Conservation (phyloP, 2,329 filamentous ascomycete species). For the Capronia epimyces region DNA sequence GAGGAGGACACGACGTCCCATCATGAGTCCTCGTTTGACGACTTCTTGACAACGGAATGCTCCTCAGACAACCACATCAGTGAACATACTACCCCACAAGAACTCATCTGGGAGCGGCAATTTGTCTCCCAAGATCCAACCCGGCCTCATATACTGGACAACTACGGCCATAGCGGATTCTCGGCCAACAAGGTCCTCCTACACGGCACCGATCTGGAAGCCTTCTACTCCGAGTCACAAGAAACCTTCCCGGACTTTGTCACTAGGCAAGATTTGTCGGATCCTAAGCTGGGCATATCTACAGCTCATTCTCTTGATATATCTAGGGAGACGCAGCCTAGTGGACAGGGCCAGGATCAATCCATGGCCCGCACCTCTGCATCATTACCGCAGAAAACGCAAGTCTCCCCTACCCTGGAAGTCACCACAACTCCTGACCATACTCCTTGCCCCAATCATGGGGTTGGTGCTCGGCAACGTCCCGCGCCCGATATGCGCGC, state of each 20-base stretch:
- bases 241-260: conserved; percentile 11
- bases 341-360: conserved; percentile 29
- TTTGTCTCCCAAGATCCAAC: conserved; percentile 16
- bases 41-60: conserved; percentile 23
- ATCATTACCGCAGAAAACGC: conserved; percentile 2
- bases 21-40: conserved; percentile 22
- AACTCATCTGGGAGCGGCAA: conserved; percentile 24
- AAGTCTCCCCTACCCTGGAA: conserved; percentile 11
- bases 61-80: conserved; percentile 26
- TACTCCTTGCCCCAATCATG: conserved; percentile 10
- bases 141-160: conserved; percentile 15
- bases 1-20: conserved; percentile 18
- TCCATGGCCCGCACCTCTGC: conserved; percentile 1
- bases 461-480: conserved; percentile 7
- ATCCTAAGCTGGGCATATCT: conserved; percentile 10
- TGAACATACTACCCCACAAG: conserved; percentile 27
- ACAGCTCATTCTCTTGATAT: conserved; percentile 23
- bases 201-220: conserved; percentile 8
- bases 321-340: conserved; percentile 29
- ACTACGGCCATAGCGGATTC: conserved; percentile 5
- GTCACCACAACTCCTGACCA: conserved; percentile 13
- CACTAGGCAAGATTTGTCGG: conserved; percentile 14
- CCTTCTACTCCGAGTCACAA: conserved; percentile 2
- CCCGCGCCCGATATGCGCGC: conserved; percentile 4
- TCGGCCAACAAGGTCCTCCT: conserved; percentile 1